Evolutionary conservation across 2,329 filamentous ascomycete species (phyloP).

Genomic region (Exophiala sideris): DNA sequence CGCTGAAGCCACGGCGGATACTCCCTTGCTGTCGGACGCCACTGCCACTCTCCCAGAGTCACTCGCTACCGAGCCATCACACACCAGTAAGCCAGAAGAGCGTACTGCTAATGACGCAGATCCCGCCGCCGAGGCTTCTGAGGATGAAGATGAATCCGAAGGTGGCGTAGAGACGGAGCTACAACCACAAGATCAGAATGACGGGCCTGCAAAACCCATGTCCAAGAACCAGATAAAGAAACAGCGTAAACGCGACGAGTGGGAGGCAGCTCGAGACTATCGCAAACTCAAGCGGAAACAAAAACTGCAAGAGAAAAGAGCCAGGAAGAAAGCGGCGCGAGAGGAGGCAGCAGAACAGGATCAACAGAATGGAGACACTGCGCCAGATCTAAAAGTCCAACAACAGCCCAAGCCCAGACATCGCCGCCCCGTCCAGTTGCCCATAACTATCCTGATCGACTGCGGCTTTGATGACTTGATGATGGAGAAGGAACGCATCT

Average conservation of each 20-base stretch:
- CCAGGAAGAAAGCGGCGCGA: slow-evolving; percentile 44
- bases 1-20: slow-evolving; percentile 6
- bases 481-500: slow-evolving; percentile 79
- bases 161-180: slow-evolving; percentile 1
- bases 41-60: background rate
- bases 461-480: slow-evolving; percentile 91
- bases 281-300: slow-evolving; percentile 59
- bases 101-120: slow-evolving; percentile 23
- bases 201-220: slow-evolving; percentile 37
- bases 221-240: slow-evolving; percentile 90
- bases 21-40: background rate
- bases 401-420: slow-evolving; percentile 30
- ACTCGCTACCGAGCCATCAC: slow-evolving; percentile 19
- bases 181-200: slow-evolving; percentile 5
- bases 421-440: slow-evolving; percentile 56
- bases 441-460: slow-evolving; percentile 79
- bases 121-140: slow-evolving; percentile 28
- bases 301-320: slow-evolving; percentile 52
- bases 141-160: slow-evolving; percentile 18
- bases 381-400: background rate
- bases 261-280: slow-evolving; percentile 67
- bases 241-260: slow-evolving; percentile 65
- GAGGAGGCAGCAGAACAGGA: slow-evolving; percentile 31
- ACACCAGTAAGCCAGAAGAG: slow-evolving; percentile 16
- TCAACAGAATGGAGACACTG: slow-evolving; percentile 25